Evolutionary conservation across 352 stramenopile genomes (phyloP).

Genomic region (Phytophthora fragariaefolia): DNA sequence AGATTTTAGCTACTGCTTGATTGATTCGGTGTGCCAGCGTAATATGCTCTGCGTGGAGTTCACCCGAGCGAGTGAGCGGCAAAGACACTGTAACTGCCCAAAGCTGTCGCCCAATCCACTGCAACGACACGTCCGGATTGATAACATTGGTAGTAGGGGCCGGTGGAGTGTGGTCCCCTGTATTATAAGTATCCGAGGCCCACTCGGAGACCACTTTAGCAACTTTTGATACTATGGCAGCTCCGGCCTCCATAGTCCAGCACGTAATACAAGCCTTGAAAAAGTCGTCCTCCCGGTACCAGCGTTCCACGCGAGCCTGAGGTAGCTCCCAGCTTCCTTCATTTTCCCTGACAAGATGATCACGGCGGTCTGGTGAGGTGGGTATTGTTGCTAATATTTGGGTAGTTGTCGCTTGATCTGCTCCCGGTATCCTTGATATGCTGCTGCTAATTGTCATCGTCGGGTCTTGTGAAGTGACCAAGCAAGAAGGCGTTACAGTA

Average conservation of each 20-base stretch:
- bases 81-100: slow-evolving; percentile 77
- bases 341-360: not conserved
- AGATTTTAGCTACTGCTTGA: slow-evolving; percentile 55
- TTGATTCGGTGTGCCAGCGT: slow-evolving; percentile 68
- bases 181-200: slow-evolving; percentile 16
- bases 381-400: slow-evolving; percentile 22
- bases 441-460: slow-evolving; percentile 3
- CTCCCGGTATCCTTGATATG: not conserved
- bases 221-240: slow-evolving; percentile 66
- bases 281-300: slow-evolving; percentile 76
- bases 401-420: not conserved
- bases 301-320: slow-evolving; percentile 65
- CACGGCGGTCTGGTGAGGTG: slow-evolving; percentile 3
- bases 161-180: not conserved
- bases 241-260: slow-evolving; percentile 75
- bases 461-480: slow-evolving; percentile 6
- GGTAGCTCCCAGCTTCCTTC: slow-evolving; percentile 42
- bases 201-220: slow-evolving; percentile 52
- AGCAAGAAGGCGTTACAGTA: slow-evolving; percentile 22
- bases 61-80: slow-evolving; percentile 58
- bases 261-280: slow-evolving; percentile 79
- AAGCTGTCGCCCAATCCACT: slow-evolving; percentile 77
- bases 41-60: slow-evolving; percentile 74
- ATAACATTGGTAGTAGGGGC: slow-evolving; percentile 26
- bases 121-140: slow-evolving; percentile 77